A percentile compares a stretch with the other conserved stretches of the same genome.
Evolutionary conservation across 164 flowering plant species (phyloP).

Genomic region (Dillenia suffruticosa): DNA sequence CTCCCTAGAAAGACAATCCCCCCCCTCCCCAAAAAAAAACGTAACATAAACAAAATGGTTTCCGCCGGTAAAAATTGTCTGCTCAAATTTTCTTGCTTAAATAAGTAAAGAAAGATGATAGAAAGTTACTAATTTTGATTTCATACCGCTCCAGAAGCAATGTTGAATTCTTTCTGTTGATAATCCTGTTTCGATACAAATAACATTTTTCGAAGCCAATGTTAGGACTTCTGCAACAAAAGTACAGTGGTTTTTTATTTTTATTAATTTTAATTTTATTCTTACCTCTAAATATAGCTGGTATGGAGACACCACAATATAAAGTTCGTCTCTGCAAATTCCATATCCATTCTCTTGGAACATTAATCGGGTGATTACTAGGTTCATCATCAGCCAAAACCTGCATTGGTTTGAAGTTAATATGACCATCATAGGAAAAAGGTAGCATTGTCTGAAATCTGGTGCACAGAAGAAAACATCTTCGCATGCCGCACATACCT

Average conservation of each 20-base stretch:
- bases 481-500: conserved; percentile 15
- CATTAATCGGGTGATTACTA: conserved; percentile 25
- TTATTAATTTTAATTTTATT: not conserved
- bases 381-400: conserved; percentile 47
- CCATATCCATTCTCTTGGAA: conserved; percentile 23
- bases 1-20: too few relatives aligned
- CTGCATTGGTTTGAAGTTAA: conserved; percentile 9
- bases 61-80: not conserved
- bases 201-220: conserved; percentile 3
- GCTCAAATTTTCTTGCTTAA: not conserved
- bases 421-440: too few relatives aligned
- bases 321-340: conserved; percentile 18
- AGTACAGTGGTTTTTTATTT: too few relatives aligned
- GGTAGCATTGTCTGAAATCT: too few relatives aligned
- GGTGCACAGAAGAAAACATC: too few relatives aligned
- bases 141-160: conserved; percentile 65
- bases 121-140: not conserved
- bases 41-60: not conserved
- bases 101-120: not conserved
- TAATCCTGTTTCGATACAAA: conserved; percentile 24
- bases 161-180: conserved; percentile 31
- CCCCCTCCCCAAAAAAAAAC: not conserved
- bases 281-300: conserved; percentile 35
- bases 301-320: conserved; percentile 30
- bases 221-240: too few relatives aligned